Evolutionary conservation across 1,284 basidiomycete species (phyloP).

Genomic region (Leccinum solheimii): DNA sequence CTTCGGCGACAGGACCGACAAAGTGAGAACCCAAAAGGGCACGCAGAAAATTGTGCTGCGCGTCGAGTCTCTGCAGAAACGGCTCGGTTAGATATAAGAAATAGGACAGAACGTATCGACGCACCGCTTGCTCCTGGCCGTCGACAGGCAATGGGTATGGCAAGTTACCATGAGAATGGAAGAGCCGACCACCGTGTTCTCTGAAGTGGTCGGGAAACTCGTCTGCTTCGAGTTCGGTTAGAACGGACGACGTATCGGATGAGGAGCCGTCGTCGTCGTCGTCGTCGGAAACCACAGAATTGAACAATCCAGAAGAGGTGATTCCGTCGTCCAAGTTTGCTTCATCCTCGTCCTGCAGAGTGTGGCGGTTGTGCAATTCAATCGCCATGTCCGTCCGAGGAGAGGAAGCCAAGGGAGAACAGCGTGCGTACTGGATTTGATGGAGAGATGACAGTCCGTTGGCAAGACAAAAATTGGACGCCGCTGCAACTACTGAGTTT

Average conservation of each 20-base stretch:
- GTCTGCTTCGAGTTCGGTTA: slow-evolving; percentile 43
- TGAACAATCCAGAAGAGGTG: slow-evolving; percentile 11
- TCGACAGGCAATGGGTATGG: slow-evolving; percentile 71
- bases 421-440: slow-evolving; percentile 23
- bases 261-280: slow-evolving; percentile 38
- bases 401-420: slow-evolving; percentile 8
- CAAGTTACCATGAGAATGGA: slow-evolving; percentile 58
- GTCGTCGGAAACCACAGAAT: slow-evolving; percentile 16
- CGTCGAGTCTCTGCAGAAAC: slow-evolving; percentile 48
- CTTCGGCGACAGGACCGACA: slow-evolving; percentile 55
- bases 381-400: slow-evolving; percentile 31
- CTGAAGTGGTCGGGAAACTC: slow-evolving; percentile 61
- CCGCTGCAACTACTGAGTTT: slow-evolving; percentile 41
- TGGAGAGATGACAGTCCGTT: slow-evolving; percentile 35
- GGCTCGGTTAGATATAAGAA: not conserved
- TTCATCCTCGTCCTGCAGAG: slow-evolving; percentile 28
- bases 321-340: slow-evolving; percentile 10
- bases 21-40: slow-evolving; percentile 52
- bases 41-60: slow-evolving; percentile 49
- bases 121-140: slow-evolving; percentile 59
- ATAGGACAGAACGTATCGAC: slow-evolving; percentile 17
- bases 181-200: slow-evolving; percentile 57
- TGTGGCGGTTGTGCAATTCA: slow-evolving; percentile 26
- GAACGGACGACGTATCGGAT: slow-evolving; percentile 44
- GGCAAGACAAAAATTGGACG: slow-evolving; percentile 40